These are phyloP conservation scores for Cymbopogon flexuosus DNA, from an alignment of 202 grass and related monocot species.

Conservation along the genomic window DNA sequence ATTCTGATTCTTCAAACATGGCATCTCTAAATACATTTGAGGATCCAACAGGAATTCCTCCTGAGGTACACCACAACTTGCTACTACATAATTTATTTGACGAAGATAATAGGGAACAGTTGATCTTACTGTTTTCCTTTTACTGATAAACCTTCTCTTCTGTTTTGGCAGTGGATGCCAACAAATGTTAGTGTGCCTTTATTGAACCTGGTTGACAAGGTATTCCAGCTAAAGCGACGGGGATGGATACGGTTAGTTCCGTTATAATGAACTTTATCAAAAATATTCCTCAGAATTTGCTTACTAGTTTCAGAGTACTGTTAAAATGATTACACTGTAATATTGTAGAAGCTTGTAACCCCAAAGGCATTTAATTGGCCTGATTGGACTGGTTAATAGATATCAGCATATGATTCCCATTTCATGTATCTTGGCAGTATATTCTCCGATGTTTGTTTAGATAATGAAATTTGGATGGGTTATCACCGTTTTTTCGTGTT, in stretches of 20 bases:
- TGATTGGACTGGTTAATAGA: slow-evolving; percentile 11
- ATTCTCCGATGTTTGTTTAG: background rate
- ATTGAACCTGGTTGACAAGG: slow-evolving; percentile 89
- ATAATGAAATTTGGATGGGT: background rate
- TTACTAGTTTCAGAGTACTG: slow-evolving; percentile 4
- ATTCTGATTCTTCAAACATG: slow-evolving; percentile 52
- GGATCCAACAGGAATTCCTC: slow-evolving; percentile 69
- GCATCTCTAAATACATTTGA: slow-evolving; percentile 51
- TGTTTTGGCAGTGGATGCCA: slow-evolving; percentile 79
- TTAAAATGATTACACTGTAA: slow-evolving; percentile 10
- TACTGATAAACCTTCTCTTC: slow-evolving; percentile 21
- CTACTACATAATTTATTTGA: slow-evolving; percentile 9
- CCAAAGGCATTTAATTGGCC: background rate
- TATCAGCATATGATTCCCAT: background rate
- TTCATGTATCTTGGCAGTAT: slow-evolving; percentile 1
- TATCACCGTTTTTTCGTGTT: background rate
- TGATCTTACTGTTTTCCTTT: slow-evolving; percentile 18
- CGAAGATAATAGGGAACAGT: background rate
- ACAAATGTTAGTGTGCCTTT: slow-evolving; percentile 89
- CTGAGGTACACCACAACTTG: slow-evolving; percentile 55
- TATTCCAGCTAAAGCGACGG: slow-evolving; percentile 83
- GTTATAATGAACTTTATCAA: background rate
- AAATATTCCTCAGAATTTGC: slow-evolving; percentile 9
- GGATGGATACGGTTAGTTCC: slow-evolving; percentile 84
- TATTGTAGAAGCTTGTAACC: background rate